phyloP scores from a whole-genome alignment of 1,284 basidiomycete species.

The Gymnopus androsaceus region DNA sequence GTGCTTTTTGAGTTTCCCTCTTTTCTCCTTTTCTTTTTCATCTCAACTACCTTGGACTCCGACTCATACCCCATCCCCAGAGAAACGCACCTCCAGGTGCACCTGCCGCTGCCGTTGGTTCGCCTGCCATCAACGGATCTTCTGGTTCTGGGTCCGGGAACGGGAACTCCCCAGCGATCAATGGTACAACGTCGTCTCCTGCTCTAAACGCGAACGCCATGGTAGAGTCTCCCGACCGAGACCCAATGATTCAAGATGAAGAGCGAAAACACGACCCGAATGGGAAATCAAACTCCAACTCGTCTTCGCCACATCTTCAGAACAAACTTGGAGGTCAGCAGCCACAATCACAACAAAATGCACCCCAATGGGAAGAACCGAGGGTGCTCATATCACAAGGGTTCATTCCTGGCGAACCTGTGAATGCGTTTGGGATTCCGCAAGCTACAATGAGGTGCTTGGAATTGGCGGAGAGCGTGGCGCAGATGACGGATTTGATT shows the following conservation, averaged over 20 bases:
- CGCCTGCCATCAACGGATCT: background rate
- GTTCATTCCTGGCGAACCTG: slow-evolving; percentile 71
- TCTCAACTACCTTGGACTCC: no score
- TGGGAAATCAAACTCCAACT: background rate
- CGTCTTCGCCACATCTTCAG: no score
- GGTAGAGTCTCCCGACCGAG: no score
- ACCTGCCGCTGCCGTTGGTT: slow-evolving; percentile 2
- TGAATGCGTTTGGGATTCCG: slow-evolving; percentile 82
- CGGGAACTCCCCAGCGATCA: background rate
- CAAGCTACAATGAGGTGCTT: slow-evolving; percentile 84
- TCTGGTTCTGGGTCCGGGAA: background rate
- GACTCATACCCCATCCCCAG: no score
- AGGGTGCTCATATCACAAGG: slow-evolving; percentile 57
- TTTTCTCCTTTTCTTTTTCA: no score
- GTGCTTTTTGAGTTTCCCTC: no score
- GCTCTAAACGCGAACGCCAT: no score
- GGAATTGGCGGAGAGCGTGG: slow-evolving; percentile 77
- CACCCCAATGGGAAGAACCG: slow-evolving; percentile 56
- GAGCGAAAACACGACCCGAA: no score
- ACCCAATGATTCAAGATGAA: no score
- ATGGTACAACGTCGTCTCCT: background rate
- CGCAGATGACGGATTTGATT: slow-evolving; percentile 75
- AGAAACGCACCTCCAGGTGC: slow-evolving; percentile 6
- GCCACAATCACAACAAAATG: no score
- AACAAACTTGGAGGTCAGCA: no score